Evolutionary conservation across 202 grass and related monocot species (phyloP).

Genomic region (Thinopyrum obtusiflorum): DNA sequence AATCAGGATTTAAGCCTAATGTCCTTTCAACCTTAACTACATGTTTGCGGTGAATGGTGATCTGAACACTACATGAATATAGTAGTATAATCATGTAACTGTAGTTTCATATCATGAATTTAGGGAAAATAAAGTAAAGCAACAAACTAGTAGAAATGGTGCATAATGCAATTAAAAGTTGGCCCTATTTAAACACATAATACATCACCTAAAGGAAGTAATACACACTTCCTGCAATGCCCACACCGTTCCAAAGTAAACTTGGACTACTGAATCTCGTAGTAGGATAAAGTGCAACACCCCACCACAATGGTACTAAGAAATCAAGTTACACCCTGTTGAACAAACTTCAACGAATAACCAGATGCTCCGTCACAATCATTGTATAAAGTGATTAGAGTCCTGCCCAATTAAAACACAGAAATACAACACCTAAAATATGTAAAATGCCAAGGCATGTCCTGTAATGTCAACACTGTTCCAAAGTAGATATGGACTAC

Average conservation of each 20-base stretch:
- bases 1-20: neutral
- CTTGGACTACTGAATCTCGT: neutral
- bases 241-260: neutral
- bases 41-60: neutral
- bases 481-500: neutral
- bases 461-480: neutral
- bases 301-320: neutral
- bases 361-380: neutral
- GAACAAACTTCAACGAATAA: neutral
- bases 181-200: neutral
- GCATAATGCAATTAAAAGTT: neutral
- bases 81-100: neutral
- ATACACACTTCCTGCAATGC: neutral
- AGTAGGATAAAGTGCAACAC: neutral
- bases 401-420: neutral
- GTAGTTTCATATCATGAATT: neutral
- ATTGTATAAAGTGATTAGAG: neutral
- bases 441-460: neutral
- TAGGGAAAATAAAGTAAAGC: neutral
- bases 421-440: neutral
- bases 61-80: neutral
- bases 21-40: neutral
- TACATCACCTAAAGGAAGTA: neutral
- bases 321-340: neutral
- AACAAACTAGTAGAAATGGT: neutral